phyloP scores from a whole-genome alignment of 2,329 filamentous ascomycete genomes.

The Ophiocordyceps australis region DNA sequence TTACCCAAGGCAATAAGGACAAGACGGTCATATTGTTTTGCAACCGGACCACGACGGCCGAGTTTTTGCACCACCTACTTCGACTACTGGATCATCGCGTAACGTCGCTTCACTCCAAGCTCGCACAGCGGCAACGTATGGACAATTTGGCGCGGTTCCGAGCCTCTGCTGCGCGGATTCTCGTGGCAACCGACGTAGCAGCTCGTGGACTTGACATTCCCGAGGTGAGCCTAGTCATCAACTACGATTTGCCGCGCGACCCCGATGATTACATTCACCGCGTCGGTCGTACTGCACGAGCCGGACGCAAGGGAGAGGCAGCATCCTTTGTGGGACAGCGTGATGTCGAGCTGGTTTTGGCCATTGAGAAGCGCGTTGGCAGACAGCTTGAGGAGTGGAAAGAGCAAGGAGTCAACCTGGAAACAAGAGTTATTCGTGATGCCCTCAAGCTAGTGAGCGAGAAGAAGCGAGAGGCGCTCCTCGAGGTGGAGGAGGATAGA shows the following conservation, averaged over 20 bases:
- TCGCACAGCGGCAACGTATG: slow-evolving; percentile 70
- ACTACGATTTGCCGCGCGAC: slow-evolving; percentile 92
- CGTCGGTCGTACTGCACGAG: slow-evolving; percentile 86
- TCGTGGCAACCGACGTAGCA: slow-evolving; percentile 91
- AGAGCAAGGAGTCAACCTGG: slow-evolving; percentile 88
- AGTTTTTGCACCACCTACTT: slow-evolving; percentile 75
- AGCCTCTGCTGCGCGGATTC: slow-evolving; percentile 68
- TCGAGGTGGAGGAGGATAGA: slow-evolving; percentile 82
- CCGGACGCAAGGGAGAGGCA: slow-evolving; percentile 64
- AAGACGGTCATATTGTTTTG: slow-evolving; percentile 85
- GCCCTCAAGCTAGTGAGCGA: slow-evolving; percentile 81
- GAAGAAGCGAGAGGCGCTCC: slow-evolving; percentile 80
- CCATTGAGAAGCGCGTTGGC: slow-evolving; percentile 73
- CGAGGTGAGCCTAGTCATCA: slow-evolving; percentile 75
- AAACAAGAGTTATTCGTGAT: slow-evolving; percentile 71
- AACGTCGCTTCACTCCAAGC: slow-evolving; percentile 74
- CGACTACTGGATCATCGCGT: slow-evolving; percentile 77
- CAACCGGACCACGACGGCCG: slow-evolving; percentile 79
- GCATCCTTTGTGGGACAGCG: slow-evolving; percentile 85
- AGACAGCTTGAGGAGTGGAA: slow-evolving; percentile 65
- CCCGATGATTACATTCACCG: slow-evolving; percentile 96
- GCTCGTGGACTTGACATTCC: slow-evolving; percentile 91
- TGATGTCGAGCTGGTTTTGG: slow-evolving; percentile 78
- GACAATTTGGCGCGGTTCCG: slow-evolving; percentile 86
- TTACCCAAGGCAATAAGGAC: slow-evolving; percentile 54